Evolutionary conservation across 805 yeast genomes (phyloP).

Genomic region (Komagataella populi): DNA sequence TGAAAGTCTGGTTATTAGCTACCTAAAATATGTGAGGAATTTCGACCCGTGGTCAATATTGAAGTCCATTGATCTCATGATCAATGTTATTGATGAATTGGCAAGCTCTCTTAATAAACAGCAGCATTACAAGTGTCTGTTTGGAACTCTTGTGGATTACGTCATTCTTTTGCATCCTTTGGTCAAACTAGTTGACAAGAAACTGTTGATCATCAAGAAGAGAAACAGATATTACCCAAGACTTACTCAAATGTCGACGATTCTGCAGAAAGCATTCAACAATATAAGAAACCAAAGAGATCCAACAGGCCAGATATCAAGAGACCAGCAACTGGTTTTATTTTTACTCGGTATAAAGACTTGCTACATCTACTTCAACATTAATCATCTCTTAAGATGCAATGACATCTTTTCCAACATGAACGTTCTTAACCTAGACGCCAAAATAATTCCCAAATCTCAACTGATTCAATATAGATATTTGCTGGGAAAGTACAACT

Average conservation of each 20-base stretch:
- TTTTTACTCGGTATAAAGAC: slow-evolving; percentile 33
- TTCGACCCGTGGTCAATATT: slow-evolving; percentile 42
- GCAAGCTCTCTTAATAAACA: slow-evolving; percentile 35
- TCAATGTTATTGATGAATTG: slow-evolving; percentile 30
- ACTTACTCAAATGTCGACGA: slow-evolving; percentile 30
- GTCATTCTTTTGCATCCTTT: slow-evolving; percentile 30
- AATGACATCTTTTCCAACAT: slow-evolving; percentile 49
- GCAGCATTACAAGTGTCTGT: slow-evolving; percentile 20
- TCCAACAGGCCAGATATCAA: slow-evolving; percentile 16
- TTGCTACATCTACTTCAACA: slow-evolving; percentile 36
- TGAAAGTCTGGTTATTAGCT: slow-evolving; percentile 26
- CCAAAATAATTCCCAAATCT: slow-evolving; percentile 22
- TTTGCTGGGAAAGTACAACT: slow-evolving; percentile 36
- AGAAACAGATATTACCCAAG: slow-evolving; percentile 23
- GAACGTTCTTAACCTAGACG: slow-evolving; percentile 32
- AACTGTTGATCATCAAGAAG: slow-evolving; percentile 22
- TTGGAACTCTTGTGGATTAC: slow-evolving; percentile 21
- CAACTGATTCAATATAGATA: slow-evolving; percentile 40
- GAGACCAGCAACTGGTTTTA: slow-evolving; percentile 29
- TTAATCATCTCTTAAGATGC: slow-evolving; percentile 44
- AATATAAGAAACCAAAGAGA: slow-evolving; percentile 32
- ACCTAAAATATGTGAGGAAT: slow-evolving; percentile 30
- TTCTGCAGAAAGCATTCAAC: slow-evolving; percentile 34
- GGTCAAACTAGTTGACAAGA: slow-evolving; percentile 25
- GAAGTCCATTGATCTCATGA: slow-evolving; percentile 40